Evolutionary conservation across 2,329 filamentous ascomycete species (phyloP), one percentile per base, ranked within the genome.

Genomic region (Didymella pomorum): DNA sequence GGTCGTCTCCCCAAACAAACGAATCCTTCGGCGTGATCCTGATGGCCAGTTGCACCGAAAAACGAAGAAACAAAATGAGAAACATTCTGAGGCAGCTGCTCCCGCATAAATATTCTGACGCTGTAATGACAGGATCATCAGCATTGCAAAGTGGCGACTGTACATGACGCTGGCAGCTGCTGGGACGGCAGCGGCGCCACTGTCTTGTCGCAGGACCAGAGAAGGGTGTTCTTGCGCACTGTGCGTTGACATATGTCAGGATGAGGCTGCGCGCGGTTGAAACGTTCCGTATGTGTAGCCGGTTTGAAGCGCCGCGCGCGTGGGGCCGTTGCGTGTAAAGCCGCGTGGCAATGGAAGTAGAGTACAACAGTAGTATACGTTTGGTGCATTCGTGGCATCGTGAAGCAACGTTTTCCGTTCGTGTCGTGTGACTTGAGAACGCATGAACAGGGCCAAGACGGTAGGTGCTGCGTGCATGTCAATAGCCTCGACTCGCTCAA

Each of bases 211-310:
- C 47, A 55, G 28, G 25, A 25, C n/a, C 46, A 16, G n/a, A 25
- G 11, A 25, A 47, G 25, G 39, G 14, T 29, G 26, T 12, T 29
- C 10, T 33, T 23, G 50, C 39, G 57, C 52, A 26, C 57, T 52
- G 52, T 60, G 57, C 52, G 31, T 51, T 48, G 47, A 51, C 35
- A 54, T 33, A 44, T 47, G 51, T 56, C 57, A 56, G 43, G 42
- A 43, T 48, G 25, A 49, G 39, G 56, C 25, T 56, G 50, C 44
- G 23, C 31, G 18, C 39, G 21, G 23, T 25, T 58, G 56, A 58
- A 58, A 58, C 50, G 41, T 28, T 26, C 42, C 42, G 42, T n/a
- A 42, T 29, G n/a, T 7, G 29, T 47, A 11, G 35, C 28, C 23
- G 10, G 57, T 56, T 55, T 52, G 42, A 31, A 48, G 25, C 44